A percentile compares a stretch with the other conserved stretches of the same genome.
Conservation (phyloP, 2,329 filamentous ascomycete species). For the Nannizziopsis arthrosporioides region DNA sequence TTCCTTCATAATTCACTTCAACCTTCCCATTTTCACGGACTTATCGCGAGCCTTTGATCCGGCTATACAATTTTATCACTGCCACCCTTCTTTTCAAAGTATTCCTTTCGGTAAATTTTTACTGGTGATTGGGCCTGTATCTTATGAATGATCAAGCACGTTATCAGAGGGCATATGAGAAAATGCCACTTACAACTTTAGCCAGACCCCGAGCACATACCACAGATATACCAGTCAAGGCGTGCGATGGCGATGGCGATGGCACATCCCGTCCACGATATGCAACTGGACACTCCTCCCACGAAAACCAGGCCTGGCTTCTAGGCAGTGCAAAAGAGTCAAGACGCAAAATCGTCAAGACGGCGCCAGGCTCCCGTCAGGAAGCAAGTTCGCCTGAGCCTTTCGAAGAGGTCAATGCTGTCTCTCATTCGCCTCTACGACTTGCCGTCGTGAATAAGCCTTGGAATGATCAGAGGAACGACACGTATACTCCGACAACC, state of each 20-base stretch:
- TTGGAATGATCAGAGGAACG: conserved; percentile 45
- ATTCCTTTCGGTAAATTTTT: too few relatives aligned
- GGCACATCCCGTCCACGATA: not conserved
- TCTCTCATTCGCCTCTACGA: conserved; percentile 9
- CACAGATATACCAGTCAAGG: not conserved
- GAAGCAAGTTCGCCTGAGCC: not conserved
- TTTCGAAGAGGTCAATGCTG: not conserved
- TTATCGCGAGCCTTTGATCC: too few relatives aligned
- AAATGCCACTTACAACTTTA: conserved; percentile 2
- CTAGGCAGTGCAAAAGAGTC: not conserved
- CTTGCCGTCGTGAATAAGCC: conserved; percentile 15
- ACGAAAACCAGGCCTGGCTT: conserved; percentile 1
- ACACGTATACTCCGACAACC: conserved; percentile 57
- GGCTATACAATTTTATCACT: too few relatives aligned
- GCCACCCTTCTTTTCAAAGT: too few relatives aligned
- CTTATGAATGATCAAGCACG: too few relatives aligned
- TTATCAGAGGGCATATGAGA: too few relatives aligned
- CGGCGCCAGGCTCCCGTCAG: not conserved
- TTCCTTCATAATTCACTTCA: too few relatives aligned
- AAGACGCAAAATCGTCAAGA: conserved; percentile 2
- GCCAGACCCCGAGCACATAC: conserved; percentile 23
- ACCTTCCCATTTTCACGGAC: too few relatives aligned
- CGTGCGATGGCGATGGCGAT: not conserved
- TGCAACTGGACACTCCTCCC: not conserved
- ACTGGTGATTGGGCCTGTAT: too few relatives aligned